phyloP scores from a whole-genome alignment of 2,329 filamentous ascomycete genomes.

The Paraphoma sp. region DNA sequence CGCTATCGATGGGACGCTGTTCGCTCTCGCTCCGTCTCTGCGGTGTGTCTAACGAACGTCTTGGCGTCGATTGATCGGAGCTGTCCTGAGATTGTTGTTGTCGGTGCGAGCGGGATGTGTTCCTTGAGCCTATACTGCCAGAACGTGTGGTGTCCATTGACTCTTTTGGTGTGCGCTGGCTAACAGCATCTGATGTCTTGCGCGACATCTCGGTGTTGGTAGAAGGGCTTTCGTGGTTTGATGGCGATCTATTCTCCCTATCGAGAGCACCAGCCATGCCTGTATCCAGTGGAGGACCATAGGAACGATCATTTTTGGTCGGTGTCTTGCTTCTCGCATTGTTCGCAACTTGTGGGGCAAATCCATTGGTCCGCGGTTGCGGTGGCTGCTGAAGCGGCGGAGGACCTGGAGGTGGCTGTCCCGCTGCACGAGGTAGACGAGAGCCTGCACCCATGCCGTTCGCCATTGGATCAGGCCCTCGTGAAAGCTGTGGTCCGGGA shows the following conservation, averaged over 20 bases:
- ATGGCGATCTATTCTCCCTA: constrained; percentile 56
- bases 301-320: constrained; percentile 56
- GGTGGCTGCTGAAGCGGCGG: constrained; percentile 70
- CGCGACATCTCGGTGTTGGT: constrained; percentile 28
- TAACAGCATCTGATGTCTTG: constrained; percentile 39
- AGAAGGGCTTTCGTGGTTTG: constrained; percentile 47
- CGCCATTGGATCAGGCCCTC: constrained; percentile 45
- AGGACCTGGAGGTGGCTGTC: constrained; percentile 67
- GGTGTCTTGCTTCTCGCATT: constrained; percentile 57
- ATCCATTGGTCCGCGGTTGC: constrained; percentile 58
- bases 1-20: constrained; percentile 63
- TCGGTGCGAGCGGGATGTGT: constrained; percentile 54
- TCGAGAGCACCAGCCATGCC: constrained; percentile 53
- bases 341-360: constrained; percentile 15
- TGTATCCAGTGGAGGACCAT: constrained; percentile 52
- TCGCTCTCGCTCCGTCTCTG: constrained; percentile 40
- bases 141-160: constrained; percentile 46
- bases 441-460: constrained; percentile 52
- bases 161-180: constrained; percentile 40
- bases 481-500: constrained; percentile 32
- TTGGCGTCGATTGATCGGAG: constrained; percentile 41
- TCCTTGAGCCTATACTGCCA: constrained; percentile 42
- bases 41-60: constrained; percentile 41
- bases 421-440: constrained; percentile 65
- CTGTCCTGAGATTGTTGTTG: constrained; percentile 69